Percentiles rank a stretch among this genome's conserved stretches.
Conservation (phyloP, 176 grass and related monocot genomes). For the Alopecurus myosuroides region DNA sequence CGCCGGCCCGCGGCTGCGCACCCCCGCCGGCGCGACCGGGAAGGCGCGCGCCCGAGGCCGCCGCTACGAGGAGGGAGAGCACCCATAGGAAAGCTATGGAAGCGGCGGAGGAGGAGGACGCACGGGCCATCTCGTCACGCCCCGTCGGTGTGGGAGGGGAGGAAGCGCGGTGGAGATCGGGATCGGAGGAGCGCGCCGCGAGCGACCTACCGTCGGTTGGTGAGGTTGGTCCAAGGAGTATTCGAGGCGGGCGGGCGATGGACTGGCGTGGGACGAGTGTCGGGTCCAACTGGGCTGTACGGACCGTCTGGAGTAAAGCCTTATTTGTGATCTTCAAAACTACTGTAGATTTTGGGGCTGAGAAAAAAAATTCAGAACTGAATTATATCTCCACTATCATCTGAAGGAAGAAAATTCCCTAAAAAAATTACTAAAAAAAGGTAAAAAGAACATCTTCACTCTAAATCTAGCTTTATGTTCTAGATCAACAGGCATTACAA, state of each 20-base stretch:
- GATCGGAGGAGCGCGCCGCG: constrained; percentile 20
- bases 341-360: not conserved
- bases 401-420: too few relatives aligned
- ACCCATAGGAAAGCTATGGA: not conserved
- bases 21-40: not conserved
- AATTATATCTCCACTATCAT: too few relatives aligned
- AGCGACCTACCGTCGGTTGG: constrained; percentile 31
- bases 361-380: not conserved
- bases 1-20: not conserved
- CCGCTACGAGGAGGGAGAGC: not conserved
- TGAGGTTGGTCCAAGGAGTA: not conserved
- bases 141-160: not conserved
- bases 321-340: not conserved
- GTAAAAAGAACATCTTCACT: too few relatives aligned
- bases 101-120: not conserved
- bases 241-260: not conserved
- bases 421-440: too few relatives aligned
- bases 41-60: constrained; percentile 16
- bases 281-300: not conserved
- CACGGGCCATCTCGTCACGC: constrained; percentile 20
- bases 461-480: too few relatives aligned
- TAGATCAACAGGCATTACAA: not conserved
- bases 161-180: constrained; percentile 31
- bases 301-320: not conserved
- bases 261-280: not conserved